Evolutionary conservation across 805 yeast species (phyloP), one percentile per base, ranked within the genome.

Genomic region (Barnettozyma salicaria): DNA sequence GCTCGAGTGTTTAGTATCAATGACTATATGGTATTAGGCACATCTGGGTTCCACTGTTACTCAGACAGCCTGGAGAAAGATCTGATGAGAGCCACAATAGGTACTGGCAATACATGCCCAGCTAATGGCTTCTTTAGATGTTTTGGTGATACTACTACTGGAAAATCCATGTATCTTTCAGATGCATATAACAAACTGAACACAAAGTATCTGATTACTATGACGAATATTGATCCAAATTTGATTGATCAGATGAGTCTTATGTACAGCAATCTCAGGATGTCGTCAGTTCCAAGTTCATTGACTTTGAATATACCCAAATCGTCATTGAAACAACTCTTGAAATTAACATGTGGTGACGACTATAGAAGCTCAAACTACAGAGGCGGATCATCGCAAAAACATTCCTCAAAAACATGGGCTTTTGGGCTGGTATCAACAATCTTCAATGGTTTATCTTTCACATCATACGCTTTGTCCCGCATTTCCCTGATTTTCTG

Each of bases 1-100:
- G 38, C 43, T 12, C 33, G 43, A 21, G 43, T 40, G 3, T 34
- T 40, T 20, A 13, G 22, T 7, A 13, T 40, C 19, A 29, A 40
- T 22, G 43, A 40, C 18, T 16, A 36, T 18, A 16, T 40, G 24
- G 12, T 19, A 5, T 19, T 40, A 12, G 38, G 41, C 5, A 19
- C 22, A 4, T 4, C 20, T 12, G 43, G 41, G 3, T 40, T 33
- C 18, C 18, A 12, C 27, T 40, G 41, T 30, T 36, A 30, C 24
- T 33, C 41, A 6, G 34, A 37, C 17, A 25, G 30, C 19, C 7
- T 7, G 6, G 19, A 32, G n/a, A 30, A 26, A 5, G 41, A 33
- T 19, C 19, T 7, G 5, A 9, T 36, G 5, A 19, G 5, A 12
- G 14, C 18, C 8, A 14, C 26, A 4, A 8, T n/a, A 5, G 20